Percentiles rank a stretch among this genome's conserved stretches.
Conservation (phyloP, 306 rosid species). For the Dryas alaskensis region DNA sequence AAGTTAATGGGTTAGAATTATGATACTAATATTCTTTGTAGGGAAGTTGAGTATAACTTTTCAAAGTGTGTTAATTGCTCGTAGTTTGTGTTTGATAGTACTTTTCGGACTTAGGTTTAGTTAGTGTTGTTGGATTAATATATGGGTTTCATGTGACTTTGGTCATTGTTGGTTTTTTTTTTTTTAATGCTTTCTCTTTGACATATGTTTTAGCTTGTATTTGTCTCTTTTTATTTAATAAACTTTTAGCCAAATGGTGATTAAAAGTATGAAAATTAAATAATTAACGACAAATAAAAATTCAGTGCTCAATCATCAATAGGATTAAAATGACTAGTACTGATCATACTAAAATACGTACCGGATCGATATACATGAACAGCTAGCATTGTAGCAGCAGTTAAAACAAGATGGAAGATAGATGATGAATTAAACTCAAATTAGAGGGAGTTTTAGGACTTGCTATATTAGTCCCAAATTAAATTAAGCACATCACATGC, state of each 20-base stretch:
- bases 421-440: constrained; percentile 14
- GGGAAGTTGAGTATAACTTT: too few relatives aligned
- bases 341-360: constrained; percentile 4
- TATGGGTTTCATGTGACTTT: too few relatives aligned
- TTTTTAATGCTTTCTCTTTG: background rate
- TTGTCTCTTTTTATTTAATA: too few relatives aligned
- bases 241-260: too few relatives aligned
- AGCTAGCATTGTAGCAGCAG: constrained; percentile 17
- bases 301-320: background rate
- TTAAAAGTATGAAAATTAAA: background rate
- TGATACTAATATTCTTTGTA: too few relatives aligned
- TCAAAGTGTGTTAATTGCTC: too few relatives aligned
- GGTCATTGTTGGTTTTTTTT: too few relatives aligned
- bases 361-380: constrained; percentile 25
- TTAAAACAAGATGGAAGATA: constrained; percentile 2
- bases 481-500: constrained; percentile 23
- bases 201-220: too few relatives aligned
- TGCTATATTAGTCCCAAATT: constrained; percentile 16
- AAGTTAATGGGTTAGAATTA: too few relatives aligned
- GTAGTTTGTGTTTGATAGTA: too few relatives aligned
- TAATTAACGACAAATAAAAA: background rate
- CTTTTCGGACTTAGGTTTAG: too few relatives aligned
- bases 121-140: too few relatives aligned
- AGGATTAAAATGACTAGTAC: constrained; percentile 7
- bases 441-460: constrained; percentile 13